Evolutionary conservation across 371 early-diverging fungal genomes (phyloP).

Genomic region (Chytridium lagenaria): DNA sequence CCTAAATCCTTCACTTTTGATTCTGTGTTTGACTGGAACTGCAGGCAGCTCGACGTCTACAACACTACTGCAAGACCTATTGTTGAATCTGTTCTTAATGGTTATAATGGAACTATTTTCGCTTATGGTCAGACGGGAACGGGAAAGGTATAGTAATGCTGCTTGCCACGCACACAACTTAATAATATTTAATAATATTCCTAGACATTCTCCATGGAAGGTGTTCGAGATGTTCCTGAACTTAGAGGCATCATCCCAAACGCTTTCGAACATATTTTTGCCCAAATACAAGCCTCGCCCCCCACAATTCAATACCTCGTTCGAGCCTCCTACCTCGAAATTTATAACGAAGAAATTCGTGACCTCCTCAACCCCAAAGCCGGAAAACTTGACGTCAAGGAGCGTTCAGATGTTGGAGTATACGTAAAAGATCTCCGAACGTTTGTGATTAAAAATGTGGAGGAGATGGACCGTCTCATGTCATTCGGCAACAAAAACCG

Average conservation of each 20-base stretch:
- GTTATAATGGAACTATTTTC: slow-evolving; percentile 88
- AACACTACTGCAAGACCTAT: slow-evolving; percentile 66
- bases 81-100: slow-evolving; percentile 75
- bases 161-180: no score
- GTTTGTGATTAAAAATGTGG: slow-evolving; percentile 57
- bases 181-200: no score
- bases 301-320: slow-evolving; percentile 55
- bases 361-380: slow-evolving; percentile 76
- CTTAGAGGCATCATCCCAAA: slow-evolving; percentile 91
- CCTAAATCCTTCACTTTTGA: slow-evolving; percentile 65
- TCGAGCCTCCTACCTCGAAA: slow-evolving; percentile 77
- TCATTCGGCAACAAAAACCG: slow-evolving; percentile 62
- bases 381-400: slow-evolving; percentile 59
- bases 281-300: slow-evolving; percentile 49
- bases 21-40: slow-evolving; percentile 56
- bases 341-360: slow-evolving; percentile 98
- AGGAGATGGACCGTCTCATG: slow-evolving; percentile 64
- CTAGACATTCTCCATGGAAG: slow-evolving; percentile 67
- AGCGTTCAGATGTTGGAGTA: slow-evolving; percentile 61
- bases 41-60: slow-evolving; percentile 61
- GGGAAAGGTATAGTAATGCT: slow-evolving; percentile 51
- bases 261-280: slow-evolving; percentile 82
- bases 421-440: slow-evolving; percentile 64
- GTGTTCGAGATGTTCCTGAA: slow-evolving; percentile 51
- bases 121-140: slow-evolving; percentile 72